These are phyloP conservation scores for Mycena leptocephala DNA, from an alignment of 768 basidiomycete species.

Conservation along the genomic window DNA sequence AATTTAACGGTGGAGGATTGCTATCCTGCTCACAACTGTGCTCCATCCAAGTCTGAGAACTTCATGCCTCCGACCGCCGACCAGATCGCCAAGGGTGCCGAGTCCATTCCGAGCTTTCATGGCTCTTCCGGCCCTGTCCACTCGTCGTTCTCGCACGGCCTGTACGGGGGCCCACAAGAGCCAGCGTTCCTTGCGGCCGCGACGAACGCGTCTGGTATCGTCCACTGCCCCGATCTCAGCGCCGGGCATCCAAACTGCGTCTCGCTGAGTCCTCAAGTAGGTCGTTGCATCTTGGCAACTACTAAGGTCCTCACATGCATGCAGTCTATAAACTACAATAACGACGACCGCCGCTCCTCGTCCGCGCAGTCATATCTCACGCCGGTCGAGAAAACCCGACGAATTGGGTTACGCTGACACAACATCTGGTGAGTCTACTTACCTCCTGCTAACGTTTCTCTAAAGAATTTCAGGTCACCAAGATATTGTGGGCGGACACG, in stretches of 20 bases:
- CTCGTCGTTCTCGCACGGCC: constrained; percentile 24
- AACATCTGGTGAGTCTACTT: constrained; percentile 39
- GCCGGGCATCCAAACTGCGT: constrained; percentile 71
- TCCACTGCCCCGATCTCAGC: constrained; percentile 64
- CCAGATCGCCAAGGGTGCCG: constrained; percentile 22
- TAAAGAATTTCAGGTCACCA: constrained; percentile 55
- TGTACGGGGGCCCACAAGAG: constrained; percentile 22
- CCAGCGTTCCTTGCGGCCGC: constrained; percentile 16
- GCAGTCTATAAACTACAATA: constrained; percentile 63
- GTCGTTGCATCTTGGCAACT: constrained; percentile 14
- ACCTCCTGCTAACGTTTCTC: background rate
- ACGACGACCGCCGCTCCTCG: constrained; percentile 67
- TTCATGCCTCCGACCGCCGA: constrained; percentile 22
- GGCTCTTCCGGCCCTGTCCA: constrained; percentile 14
- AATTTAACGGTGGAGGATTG: background rate
- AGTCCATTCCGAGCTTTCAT: constrained; percentile 5
- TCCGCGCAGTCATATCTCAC: constrained; percentile 70
- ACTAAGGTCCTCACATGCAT: background rate
- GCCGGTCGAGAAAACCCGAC: constrained; percentile 63
- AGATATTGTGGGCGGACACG: constrained; percentile 56
- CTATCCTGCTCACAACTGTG: background rate
- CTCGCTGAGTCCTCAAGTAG: constrained; percentile 66
- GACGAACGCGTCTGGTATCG: constrained; percentile 54
- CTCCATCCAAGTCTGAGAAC: constrained; percentile 3
- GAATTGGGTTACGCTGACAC: constrained; percentile 66